A percentile compares a stretch with the other conserved stretches of the same genome.
phyloP scores from a whole-genome alignment of 495 filamentous ascomycete genomes.

The Rostrohypoxylon terebratum region DNA sequence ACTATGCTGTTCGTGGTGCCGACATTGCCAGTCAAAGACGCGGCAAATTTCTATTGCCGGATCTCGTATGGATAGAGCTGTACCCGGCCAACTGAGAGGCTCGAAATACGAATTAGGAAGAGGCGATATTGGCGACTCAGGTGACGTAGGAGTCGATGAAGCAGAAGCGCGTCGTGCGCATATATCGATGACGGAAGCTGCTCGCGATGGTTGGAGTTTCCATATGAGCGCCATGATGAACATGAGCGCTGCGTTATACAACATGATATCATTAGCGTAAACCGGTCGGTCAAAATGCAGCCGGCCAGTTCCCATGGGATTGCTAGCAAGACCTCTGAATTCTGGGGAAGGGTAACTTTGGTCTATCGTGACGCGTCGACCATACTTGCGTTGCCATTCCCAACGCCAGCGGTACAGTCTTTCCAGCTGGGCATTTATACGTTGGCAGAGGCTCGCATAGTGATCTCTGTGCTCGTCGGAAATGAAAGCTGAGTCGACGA shows the following conservation, averaged over 20 bases:
- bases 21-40: constrained; percentile 42
- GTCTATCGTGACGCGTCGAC: constrained; percentile 26
- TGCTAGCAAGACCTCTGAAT: not conserved
- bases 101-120: constrained; percentile 30
- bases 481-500: constrained; percentile 4
- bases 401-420: constrained; percentile 43
- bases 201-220: constrained; percentile 35
- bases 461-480: constrained; percentile 9
- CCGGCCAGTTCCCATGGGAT: not conserved
- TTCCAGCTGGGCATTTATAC: constrained; percentile 25
- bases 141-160: not conserved
- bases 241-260: constrained; percentile 42
- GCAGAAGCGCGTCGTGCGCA: constrained; percentile 31
- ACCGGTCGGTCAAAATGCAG: constrained; percentile 33
- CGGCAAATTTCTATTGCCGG: constrained; percentile 44
- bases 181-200: constrained; percentile 24
- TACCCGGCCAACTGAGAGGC: constrained; percentile 32
- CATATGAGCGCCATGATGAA: constrained; percentile 43
- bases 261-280: constrained; percentile 34
- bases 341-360: not conserved
- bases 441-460: constrained; percentile 11
- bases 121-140: not conserved
- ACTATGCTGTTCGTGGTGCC: constrained; percentile 29
- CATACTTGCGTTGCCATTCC: constrained; percentile 36
- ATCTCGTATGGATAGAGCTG: constrained; percentile 34